phyloP scores from a whole-genome alignment of 768 basidiomycete genomes.

The Termitomyces titanicus region DNA sequence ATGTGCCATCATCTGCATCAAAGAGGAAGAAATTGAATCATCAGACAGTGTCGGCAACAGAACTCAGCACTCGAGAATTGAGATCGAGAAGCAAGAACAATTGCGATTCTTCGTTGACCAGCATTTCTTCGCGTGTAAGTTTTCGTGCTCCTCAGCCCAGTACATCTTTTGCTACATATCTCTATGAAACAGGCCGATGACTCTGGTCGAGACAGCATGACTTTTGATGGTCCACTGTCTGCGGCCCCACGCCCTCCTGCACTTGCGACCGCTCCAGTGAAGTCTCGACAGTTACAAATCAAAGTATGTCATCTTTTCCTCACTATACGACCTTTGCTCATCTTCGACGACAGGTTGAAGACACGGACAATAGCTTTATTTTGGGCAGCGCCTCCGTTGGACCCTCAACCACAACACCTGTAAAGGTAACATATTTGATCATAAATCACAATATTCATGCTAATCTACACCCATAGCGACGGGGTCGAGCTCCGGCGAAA shows the following conservation, averaged over 20 bases:
- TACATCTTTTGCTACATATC: conserved; percentile 14
- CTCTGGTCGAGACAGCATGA: conserved; percentile 16
- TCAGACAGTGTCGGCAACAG: conserved; percentile 12
- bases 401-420: conserved; percentile 9
- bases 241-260: conserved; percentile 11
- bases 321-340: neutral
- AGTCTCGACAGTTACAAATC: conserved; percentile 27
- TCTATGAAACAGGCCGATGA: conserved; percentile 24
- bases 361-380: conserved; percentile 23
- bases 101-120: conserved; percentile 33
- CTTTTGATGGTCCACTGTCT: conserved; percentile 16
- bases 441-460: neutral
- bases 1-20: conserved; percentile 32
- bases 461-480: conserved; percentile 10
- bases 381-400: conserved; percentile 10
- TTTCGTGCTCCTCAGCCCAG: neutral
- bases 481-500: conserved; percentile 23
- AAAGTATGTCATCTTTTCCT: conserved; percentile 24
- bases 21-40: conserved; percentile 35
- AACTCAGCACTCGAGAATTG: conserved; percentile 39
- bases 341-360: conserved; percentile 28
- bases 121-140: conserved; percentile 36
- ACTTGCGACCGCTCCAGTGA: conserved; percentile 14
- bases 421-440: conserved; percentile 9
- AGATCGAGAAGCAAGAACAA: conserved; percentile 42